Evolutionary conservation across 1,139 yeast genomes (phyloP), one percentile per base, ranked within the genome.

Genomic region (Blastobotrys capitulatus): DNA sequence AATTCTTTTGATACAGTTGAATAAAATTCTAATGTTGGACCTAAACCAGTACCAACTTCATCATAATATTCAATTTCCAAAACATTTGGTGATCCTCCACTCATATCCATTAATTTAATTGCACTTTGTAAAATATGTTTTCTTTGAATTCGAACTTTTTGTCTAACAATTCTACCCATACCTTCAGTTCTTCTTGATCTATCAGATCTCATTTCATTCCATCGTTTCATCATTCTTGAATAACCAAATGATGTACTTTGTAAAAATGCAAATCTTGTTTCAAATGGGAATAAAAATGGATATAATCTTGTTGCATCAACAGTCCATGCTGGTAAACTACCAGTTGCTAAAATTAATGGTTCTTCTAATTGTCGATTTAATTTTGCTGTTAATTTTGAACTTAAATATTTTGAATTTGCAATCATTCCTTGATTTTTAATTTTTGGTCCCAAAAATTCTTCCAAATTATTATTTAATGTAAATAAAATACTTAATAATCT

Each of bases 11-110:
- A 88, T 4, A 87, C 92, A 13, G 77, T 72, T 0, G 97, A 81
- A 63, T 88, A 92, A 62, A 92, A 92, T 65, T 92, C 98, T 54
- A 90, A 73, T 0, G 98, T 92, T 1, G 98, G 98, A 0, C 98
- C 98, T 46, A 89, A 70, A 0, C 98, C 98, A 1, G 96, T 84
- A 12, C 98, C 98, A n/a, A 78, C 96, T 64, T 92, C 98, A 59
- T 85, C 90, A 57, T 78, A 82, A 61, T 86, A 92, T 63, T 90
- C 97, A 52, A 92, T 83, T 60, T 92, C 97, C 42, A 92, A 70
- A 7, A 87, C 74, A 36, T 89, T 86, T 0, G 96, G 92, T 16
- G 84, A 78, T 0, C 88, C 70, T 0, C 95, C 96, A 64, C 88
- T 85, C 49, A 80, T 71, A 38, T 80, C 83, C 68, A 92, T 73